A percentile compares a stretch with the other conserved stretches of the same genome.
phyloP scores from a whole-genome alignment of 805 yeast species.

The Torulaspora franciscae region DNA sequence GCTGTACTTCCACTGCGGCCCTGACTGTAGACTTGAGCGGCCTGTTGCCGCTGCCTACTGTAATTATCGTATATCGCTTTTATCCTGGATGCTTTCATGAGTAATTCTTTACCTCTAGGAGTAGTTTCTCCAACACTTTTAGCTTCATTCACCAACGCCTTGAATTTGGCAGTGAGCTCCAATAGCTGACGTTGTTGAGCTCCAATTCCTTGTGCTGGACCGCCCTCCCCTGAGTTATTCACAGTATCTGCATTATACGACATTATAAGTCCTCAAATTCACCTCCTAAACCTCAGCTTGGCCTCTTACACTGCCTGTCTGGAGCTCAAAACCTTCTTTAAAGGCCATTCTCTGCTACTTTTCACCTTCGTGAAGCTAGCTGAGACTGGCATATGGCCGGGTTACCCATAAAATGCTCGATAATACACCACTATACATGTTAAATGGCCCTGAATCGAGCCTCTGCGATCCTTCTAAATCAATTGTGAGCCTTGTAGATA shows the following conservation, averaged over 20 bases:
- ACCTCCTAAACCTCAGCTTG: not conserved
- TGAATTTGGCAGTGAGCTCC: slow-evolving; percentile 55
- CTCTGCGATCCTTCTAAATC: not conserved
- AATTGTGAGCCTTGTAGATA: slow-evolving; percentile 31
- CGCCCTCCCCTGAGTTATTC: slow-evolving; percentile 3
- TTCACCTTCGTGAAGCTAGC: not conserved
- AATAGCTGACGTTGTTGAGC: slow-evolving; percentile 37
- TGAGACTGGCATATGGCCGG: slow-evolving; percentile 1
- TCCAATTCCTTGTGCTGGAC: slow-evolving; percentile 8
- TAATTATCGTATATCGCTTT: slow-evolving; percentile 55
- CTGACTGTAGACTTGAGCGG: slow-evolving; percentile 24
- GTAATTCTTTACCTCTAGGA: slow-evolving; percentile 58
- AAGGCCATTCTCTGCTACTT: not conserved
- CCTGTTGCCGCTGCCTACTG: slow-evolving; percentile 38
- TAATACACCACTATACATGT: not conserved
- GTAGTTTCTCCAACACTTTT: slow-evolving; percentile 56
- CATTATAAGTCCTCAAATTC: slow-evolving; percentile 1
- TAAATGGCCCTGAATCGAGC: not conserved
- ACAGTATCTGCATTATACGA: slow-evolving; percentile 10
- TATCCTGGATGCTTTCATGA: slow-evolving; percentile 58
- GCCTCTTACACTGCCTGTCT: not conserved
- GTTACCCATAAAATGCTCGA: not conserved
- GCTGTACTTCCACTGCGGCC: slow-evolving; percentile 16
- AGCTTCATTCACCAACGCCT: slow-evolving; percentile 56
- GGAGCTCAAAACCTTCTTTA: not conserved